phyloP scores from a whole-genome alignment of 768 basidiomycete genomes.

The Leccinellum luteum region DNA sequence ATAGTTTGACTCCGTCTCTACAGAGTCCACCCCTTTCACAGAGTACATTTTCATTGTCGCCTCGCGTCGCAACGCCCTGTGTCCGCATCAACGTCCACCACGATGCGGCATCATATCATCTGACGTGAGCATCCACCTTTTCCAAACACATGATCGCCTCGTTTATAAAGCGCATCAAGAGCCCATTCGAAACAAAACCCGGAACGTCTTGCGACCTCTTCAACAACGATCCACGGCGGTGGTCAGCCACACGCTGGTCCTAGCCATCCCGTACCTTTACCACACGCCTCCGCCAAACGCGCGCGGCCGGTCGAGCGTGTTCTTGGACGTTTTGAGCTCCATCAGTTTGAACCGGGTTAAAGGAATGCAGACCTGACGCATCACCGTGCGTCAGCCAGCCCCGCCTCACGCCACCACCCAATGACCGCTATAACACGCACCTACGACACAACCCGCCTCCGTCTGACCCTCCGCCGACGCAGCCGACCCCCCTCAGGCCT shows the following conservation, averaged over 20 bases:
- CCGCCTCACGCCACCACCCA: too few relatives aligned
- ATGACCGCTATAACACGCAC: constrained; percentile 38
- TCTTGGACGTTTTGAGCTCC: constrained; percentile 87
- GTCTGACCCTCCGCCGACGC: constrained; percentile 62
- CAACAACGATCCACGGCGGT: not conserved
- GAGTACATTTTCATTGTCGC: constrained; percentile 99
- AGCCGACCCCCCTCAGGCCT: constrained; percentile 50
- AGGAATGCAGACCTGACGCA: constrained; percentile 78
- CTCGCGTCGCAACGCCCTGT: constrained; percentile 86
- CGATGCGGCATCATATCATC: not conserved
- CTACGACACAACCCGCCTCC: constrained; percentile 76
- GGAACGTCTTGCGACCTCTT: constrained; percentile 92
- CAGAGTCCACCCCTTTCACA: too few relatives aligned
- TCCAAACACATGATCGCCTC: constrained; percentile 96
- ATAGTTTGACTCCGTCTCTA: too few relatives aligned
- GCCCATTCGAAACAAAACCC: constrained; percentile 91
- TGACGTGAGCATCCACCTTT: constrained; percentile 47
- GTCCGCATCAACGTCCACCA: not conserved
- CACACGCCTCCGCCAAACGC: constrained; percentile 85
- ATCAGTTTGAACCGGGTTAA: constrained; percentile 97
- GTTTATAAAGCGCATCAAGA: constrained; percentile 97
- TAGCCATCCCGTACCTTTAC: constrained; percentile 60
- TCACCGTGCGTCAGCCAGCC: not conserved
- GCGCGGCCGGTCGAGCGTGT: constrained; percentile 72
- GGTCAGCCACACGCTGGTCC: not conserved